Base-by-base conservation (phyloP, 305 asterid species). In the Plantago coronopus region DNA sequence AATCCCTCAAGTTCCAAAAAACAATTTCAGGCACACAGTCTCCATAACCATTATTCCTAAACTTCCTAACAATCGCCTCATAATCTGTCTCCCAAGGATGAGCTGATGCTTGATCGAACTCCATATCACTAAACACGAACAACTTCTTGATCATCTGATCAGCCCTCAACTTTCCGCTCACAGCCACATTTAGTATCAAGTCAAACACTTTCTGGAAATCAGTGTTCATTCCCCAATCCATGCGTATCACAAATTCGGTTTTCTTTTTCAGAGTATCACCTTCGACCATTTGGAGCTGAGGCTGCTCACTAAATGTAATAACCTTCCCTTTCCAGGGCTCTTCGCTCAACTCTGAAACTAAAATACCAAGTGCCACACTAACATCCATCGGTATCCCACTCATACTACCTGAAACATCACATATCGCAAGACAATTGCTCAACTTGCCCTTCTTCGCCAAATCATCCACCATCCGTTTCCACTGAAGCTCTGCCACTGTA, bases 71-170 rank as follows among this genome's bases (percentile, higher is more conserved):
- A 59, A 64, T 73, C 47, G 46, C 71, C 70, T 59, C 61, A 51
- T 73, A 75, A 64, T 78, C 80, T 0, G 76, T 75, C 59, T 78
- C 83, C 80, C 78, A 70, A 4, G 67, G 68, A 47, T 16, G 55
- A 7, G 7, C 12, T 0, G 78, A 69, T 0, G 81, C 84, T 11
- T 61, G 16, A 67, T 78, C 77, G 25, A 75, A 72, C 54, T 78
- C 77, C 84, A 79, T 75, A 29, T 79, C 84, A n/a, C 78, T 78
- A 37, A 72, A 78, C 37, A 69, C 78, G 54, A 78, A 78, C 50
- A 78, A 11, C 47, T 76, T 69, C 63, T 72, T 78, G 22, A 74
- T 69, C 80, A 74, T 78, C 46, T 47, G 18, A 8, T 74, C 78
- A 46, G 72, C 70, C 3, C 68, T 69, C 63, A 76, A 37, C 6